These are phyloP conservation scores for Symbiodinium pilosum DNA, from an alignment of 73 alveolate species.

Conservation along the genomic window DNA sequence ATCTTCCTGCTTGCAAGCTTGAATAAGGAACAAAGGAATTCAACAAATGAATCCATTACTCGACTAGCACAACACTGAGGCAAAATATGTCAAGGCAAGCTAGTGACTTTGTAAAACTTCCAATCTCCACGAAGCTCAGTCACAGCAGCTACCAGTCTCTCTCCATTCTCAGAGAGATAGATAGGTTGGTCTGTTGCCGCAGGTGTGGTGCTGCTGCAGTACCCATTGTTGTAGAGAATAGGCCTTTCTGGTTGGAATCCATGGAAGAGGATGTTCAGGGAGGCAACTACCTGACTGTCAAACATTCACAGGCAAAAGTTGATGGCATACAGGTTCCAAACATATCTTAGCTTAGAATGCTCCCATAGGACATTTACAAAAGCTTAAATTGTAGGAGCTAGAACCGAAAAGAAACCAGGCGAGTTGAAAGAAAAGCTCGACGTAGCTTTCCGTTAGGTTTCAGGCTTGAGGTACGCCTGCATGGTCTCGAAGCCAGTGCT, in stretches of 20 bases:
- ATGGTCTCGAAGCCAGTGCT: background rate
- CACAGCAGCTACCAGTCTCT: too few relatives aligned
- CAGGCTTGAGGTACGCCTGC: background rate
- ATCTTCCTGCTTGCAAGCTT: background rate
- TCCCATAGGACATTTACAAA: background rate
- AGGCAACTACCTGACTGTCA: background rate
- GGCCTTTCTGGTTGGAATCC: background rate
- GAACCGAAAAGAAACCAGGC: background rate
- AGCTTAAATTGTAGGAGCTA: background rate
- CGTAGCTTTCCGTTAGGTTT: background rate
- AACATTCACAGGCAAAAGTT: background rate
- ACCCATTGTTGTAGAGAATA: background rate
- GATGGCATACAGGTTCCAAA: background rate
- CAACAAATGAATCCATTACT: background rate
- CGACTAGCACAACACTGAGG: background rate
- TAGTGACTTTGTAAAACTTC: background rate
- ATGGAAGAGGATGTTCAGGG: background rate
- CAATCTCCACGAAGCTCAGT: background rate
- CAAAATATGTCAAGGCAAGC: background rate
- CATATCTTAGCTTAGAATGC: background rate
- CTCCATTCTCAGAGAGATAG: too few relatives aligned
- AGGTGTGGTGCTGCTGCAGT: background rate
- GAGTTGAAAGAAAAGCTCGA: too few relatives aligned
- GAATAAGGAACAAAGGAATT: background rate
- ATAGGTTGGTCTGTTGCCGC: too few relatives aligned